Base-by-base conservation (phyloP, 1,284 basidiomycete genomes). In the Trametes hirsuta region DNA sequence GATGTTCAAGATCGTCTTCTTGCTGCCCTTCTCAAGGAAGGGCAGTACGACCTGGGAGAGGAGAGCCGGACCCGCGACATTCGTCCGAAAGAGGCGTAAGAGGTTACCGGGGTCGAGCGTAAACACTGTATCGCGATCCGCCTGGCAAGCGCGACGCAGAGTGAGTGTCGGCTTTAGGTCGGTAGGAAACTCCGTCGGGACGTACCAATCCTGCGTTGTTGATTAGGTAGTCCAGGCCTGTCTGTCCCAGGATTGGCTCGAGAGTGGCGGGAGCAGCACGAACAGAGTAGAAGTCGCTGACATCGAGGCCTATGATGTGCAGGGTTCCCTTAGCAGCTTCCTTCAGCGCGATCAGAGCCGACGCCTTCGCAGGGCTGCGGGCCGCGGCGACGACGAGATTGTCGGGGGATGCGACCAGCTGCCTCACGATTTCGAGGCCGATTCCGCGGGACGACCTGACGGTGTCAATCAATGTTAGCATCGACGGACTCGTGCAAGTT, bases 1-100 rank as follows among this genome's bases (percentile, higher is more conserved):
- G 25, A 55, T 40, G 36, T 79, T 76, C 48, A 75, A 61, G 39
- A 79, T 69, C 12, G 75, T 74, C 61, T 74, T 76, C 55, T 64
- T 64, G 47, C 60, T 58, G 22, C 74, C 70, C 55, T 67, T 66
- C 62, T 75, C 72, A 24, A 79, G 60, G n/a, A 66, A 68, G 3
- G 70, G 72, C 4, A 74, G 64, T 55, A 72, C 71, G 24, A 67
- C 59, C 58, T 73, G 71, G 22, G 70, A 66, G 14, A 77, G 61
- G 30, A 73, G 61, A 3, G 70, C 74, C 2, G 71, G 74, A 1
- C 74, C 77, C 41, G 71, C 62, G 52, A 76, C 69, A 63, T 78
- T 76, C 15, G 68, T 66, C 42, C 64, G 51, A 14, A 77, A 64
- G 8, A 60, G 66, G 15, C 55, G 50, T 42, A 58, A 39, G 24